A percentile compares a stretch with the other conserved stretches of the same genome.
phyloP scores from a whole-genome alignment of 495 filamentous ascomycete species.

The Letharia lupina region DNA sequence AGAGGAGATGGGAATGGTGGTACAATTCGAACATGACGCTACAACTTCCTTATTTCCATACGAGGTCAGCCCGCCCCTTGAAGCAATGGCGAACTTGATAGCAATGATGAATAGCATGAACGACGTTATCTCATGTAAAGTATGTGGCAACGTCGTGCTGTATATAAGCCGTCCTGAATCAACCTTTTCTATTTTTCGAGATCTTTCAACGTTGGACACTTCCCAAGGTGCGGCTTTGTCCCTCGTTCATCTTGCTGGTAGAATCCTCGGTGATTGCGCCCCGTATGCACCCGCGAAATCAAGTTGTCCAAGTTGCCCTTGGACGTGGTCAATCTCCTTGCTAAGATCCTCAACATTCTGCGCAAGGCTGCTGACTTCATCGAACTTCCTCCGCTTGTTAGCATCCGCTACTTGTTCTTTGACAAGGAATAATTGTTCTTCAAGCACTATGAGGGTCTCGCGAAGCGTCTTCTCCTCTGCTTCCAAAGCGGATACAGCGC shows the following conservation, averaged over 20 bases:
- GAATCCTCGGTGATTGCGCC: constrained; percentile 17
- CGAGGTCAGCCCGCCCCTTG: no score
- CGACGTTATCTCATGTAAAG: no score
- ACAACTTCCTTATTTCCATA: not conserved
- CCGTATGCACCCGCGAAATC: constrained; percentile 47
- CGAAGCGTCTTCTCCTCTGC: constrained; percentile 78
- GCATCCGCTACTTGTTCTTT: constrained; percentile 80
- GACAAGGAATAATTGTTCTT: constrained; percentile 92
- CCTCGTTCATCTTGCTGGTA: constrained; percentile 5
- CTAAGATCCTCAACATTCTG: constrained; percentile 79
- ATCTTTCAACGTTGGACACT: not conserved
- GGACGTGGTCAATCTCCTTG: constrained; percentile 67
- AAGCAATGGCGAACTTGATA: not conserved
- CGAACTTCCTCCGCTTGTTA: constrained; percentile 71
- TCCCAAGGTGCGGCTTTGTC: not conserved
- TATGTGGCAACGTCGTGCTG: no score
- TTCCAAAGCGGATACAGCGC: constrained; percentile 63
- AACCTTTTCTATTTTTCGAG: not conserved
- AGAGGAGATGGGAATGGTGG: no score
- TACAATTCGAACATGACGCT: no score
- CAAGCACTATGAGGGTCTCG: constrained; percentile 78
- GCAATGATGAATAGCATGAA: not conserved
- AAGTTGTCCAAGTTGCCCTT: constrained; percentile 40
- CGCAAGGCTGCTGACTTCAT: constrained; percentile 74
- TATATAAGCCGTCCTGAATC: no score